Percentiles rank a stretch among this genome's conserved stretches.
These are phyloP conservation scores for Diversispora eburnea DNA, from an alignment of 192 early-diverging fungal genomes.

Conservation along the genomic window DNA sequence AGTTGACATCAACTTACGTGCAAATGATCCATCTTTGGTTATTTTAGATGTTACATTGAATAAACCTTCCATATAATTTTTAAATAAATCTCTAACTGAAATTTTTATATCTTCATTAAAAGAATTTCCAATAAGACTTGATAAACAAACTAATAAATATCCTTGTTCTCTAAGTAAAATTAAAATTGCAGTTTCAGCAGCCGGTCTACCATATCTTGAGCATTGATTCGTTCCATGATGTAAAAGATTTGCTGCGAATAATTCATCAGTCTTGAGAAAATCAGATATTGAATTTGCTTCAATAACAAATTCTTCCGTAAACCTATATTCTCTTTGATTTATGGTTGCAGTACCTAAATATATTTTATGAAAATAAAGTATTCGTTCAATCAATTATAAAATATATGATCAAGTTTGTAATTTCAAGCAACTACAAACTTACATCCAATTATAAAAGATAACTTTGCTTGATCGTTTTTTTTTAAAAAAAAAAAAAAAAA, in stretches of 20 bases:
- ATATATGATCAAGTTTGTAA: not conserved
- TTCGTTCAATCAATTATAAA: not conserved
- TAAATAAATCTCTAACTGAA: conserved; percentile 44
- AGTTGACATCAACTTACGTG: conserved; percentile 48
- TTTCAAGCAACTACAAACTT: not conserved
- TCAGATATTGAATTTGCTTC: conserved; percentile 71
- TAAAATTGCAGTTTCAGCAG: conserved; percentile 62
- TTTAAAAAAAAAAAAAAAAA: no score
- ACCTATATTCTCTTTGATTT: not conserved
- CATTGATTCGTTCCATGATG: conserved; percentile 48
- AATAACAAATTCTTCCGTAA: conserved; percentile 48
- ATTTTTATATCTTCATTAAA: conserved; percentile 41
- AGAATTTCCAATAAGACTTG: conserved; percentile 52
- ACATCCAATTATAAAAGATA: not conserved
- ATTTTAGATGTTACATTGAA: conserved; percentile 20
- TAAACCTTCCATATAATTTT: conserved; percentile 41
- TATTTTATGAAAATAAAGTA: not conserved
- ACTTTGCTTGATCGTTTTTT: no score
- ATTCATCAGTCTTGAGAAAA: conserved; percentile 76
- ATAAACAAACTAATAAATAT: conserved; percentile 54
- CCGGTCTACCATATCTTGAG: conserved; percentile 54
- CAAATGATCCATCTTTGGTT: conserved; percentile 43
- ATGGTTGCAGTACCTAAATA: not conserved
- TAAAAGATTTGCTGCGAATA: conserved; percentile 65
- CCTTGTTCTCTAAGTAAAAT: conserved; percentile 66